A percentile compares a stretch with the other conserved stretches of the same genome.
phyloP scores from a whole-genome alignment of 1,284 basidiomycete species.

The Cutaneotrichosporon curvatum region DNA sequence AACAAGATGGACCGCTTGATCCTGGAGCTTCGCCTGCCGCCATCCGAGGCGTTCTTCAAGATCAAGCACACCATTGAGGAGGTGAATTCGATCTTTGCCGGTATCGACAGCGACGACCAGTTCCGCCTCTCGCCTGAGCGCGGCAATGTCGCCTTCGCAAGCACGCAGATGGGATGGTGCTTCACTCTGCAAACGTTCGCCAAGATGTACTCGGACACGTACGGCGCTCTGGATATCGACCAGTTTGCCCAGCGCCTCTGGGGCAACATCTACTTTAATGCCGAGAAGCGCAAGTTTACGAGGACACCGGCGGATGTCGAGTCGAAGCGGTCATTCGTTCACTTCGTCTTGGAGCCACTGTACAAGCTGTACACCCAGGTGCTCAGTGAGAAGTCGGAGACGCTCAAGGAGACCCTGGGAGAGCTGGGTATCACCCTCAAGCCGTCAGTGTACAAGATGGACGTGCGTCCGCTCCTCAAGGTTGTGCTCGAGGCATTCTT shows the following conservation, averaged over 20 bases:
- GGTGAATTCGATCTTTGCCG: slow-evolving; percentile 90
- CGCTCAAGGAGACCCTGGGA: slow-evolving; percentile 71
- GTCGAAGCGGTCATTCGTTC: slow-evolving; percentile 78
- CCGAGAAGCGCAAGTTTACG: slow-evolving; percentile 74
- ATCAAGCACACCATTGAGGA: slow-evolving; percentile 99
- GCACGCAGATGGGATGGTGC: slow-evolving; percentile 94
- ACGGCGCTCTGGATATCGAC: slow-evolving; percentile 49
- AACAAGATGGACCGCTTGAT: slow-evolving; percentile 99
- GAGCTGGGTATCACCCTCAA: slow-evolving; percentile 79
- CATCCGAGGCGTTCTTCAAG: slow-evolving; percentile 95
- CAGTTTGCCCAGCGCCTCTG: slow-evolving; percentile 77
- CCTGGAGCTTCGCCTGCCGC: slow-evolving; percentile 90
- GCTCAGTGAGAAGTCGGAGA: slow-evolving; percentile 80
- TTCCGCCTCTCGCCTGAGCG: slow-evolving; percentile 84
- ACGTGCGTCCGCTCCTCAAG: slow-evolving; percentile 88
- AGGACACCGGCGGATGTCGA: slow-evolving; percentile 76
- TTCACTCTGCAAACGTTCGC: slow-evolving; percentile 94
- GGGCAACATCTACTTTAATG: slow-evolving; percentile 96
- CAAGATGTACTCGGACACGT: slow-evolving; percentile 91
- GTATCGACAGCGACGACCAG: slow-evolving; percentile 79
- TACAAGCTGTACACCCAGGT: slow-evolving; percentile 97
- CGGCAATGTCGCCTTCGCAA: slow-evolving; percentile 96
- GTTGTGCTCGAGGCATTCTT: slow-evolving; percentile 94
- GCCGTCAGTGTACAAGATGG: slow-evolving; percentile 95
- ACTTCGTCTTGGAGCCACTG: slow-evolving; percentile 92